These are phyloP conservation scores for Calonectria crousiana DNA, from an alignment of 2,329 filamentous ascomycete genomes.

Conservation along the genomic window DNA sequence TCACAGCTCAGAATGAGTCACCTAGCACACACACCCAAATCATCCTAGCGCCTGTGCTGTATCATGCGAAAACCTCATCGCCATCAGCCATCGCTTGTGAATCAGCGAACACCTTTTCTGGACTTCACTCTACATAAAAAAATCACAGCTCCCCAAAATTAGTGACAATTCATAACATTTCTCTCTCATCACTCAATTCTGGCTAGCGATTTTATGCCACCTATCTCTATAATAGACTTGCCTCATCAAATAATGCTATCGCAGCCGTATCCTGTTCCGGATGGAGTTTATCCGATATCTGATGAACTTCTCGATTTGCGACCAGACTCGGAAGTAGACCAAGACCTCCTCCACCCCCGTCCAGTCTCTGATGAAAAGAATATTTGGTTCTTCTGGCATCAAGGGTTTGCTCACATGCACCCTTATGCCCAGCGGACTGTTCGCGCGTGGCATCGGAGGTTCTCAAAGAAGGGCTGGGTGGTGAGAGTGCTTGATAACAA, in stretches of 20 bases:
- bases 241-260: neutral
- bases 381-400: slow-evolving; percentile 14
- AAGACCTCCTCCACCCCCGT: neutral
- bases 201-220: neutral
- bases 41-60: neutral
- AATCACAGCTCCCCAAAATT: neutral
- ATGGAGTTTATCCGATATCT: neutral
- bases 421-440: slow-evolving; percentile 10
- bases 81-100: neutral
- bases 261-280: neutral
- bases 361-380: slow-evolving; percentile 7
- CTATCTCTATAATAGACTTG: neutral
- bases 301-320: neutral
- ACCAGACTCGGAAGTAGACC: slow-evolving; percentile 3
- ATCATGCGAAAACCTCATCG: neutral
- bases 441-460: neutral
- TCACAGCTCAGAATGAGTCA: neutral
- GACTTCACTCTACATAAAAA: neutral
- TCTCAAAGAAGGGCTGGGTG: slow-evolving; percentile 2
- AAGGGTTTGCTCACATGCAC: slow-evolving; percentile 6
- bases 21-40: neutral
- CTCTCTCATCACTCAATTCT: neutral
- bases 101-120: neutral
- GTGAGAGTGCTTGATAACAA: slow-evolving; percentile 2
- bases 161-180: neutral